Evolutionary conservation across 2,329 filamentous ascomycete genomes (phyloP).

Genomic region (Onygena corvina): DNA sequence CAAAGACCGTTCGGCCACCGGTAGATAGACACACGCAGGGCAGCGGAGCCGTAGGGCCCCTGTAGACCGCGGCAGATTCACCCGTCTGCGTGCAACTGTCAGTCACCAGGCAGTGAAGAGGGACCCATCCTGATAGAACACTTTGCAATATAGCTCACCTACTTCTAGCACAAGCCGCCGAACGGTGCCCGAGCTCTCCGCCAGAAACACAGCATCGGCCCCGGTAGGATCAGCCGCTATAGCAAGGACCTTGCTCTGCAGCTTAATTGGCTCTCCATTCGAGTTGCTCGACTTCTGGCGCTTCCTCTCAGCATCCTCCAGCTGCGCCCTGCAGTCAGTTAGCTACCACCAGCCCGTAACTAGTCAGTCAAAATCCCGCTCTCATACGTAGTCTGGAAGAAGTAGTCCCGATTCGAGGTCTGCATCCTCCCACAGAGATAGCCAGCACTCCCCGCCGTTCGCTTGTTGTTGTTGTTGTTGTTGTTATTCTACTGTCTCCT

Average conservation of each 20-base stretch:
- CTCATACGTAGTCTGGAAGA: slow-evolving; percentile 82
- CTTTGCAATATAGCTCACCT: slow-evolving; percentile 34
- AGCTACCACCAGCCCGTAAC: slow-evolving; percentile 43
- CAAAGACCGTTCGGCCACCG: slow-evolving; percentile 53
- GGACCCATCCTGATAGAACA: slow-evolving; percentile 7
- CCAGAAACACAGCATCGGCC: slow-evolving; percentile 56
- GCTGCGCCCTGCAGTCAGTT: slow-evolving; percentile 34
- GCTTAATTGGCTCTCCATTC: slow-evolving; percentile 64
- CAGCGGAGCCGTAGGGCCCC: slow-evolving; percentile 66
- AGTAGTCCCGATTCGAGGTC: slow-evolving; percentile 63
- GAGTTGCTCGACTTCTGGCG: slow-evolving; percentile 67
- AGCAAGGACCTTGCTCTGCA: slow-evolving; percentile 78
- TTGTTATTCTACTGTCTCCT: neutral
- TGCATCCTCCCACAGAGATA: slow-evolving; percentile 44
- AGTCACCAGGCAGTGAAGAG: neutral
- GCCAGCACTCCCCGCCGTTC: neutral
- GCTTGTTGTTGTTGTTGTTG: neutral
- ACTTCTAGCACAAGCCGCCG: slow-evolving; percentile 65
- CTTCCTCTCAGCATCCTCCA: slow-evolving; percentile 47
- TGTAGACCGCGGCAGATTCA: slow-evolving; percentile 43
- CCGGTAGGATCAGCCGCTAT: slow-evolving; percentile 55
- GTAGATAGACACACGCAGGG: slow-evolving; percentile 60
- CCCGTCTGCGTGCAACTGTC: slow-evolving; percentile 28
- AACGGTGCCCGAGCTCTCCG: slow-evolving; percentile 74
- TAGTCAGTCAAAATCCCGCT: slow-evolving; percentile 95